A percentile compares a stretch with the other conserved stretches of the same genome.
phyloP scores from a whole-genome alignment of 257 asterid species.

The Capsicum pubescens region DNA sequence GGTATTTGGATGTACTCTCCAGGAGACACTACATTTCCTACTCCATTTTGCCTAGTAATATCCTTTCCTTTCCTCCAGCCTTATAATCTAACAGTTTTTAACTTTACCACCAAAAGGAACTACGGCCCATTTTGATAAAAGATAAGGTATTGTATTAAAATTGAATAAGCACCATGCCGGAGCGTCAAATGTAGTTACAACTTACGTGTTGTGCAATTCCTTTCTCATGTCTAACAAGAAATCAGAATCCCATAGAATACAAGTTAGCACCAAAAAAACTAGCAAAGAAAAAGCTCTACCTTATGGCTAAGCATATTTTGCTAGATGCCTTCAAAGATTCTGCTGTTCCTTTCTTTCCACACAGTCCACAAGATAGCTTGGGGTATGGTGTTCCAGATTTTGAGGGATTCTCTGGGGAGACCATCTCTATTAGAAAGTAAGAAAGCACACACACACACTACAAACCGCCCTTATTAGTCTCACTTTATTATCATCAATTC shows the following conservation, averaged over 20 bases:
- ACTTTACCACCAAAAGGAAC: neutral
- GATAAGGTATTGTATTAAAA: neutral
- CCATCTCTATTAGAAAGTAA: neutral
- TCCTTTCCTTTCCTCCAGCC: neutral
- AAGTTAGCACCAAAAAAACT: neutral
- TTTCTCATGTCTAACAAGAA: neutral
- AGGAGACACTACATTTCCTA: neutral
- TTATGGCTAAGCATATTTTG: neutral
- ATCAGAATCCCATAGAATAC: neutral
- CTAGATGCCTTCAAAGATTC: neutral
- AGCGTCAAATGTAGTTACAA: constrained; percentile 11
- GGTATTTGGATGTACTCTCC: constrained; percentile 10
- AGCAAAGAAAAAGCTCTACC: neutral
- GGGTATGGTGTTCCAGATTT: neutral
- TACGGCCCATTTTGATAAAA: neutral
- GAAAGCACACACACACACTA: neutral
- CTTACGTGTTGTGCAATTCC: neutral
- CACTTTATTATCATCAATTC: neutral
- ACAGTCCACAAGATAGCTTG: neutral
- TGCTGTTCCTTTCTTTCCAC: neutral
- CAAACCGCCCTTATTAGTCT: neutral
- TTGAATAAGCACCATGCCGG: neutral
- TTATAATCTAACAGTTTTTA: neutral
- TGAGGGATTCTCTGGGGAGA: neutral
- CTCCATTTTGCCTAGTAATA: neutral